A percentile compares a stretch with the other conserved stretches of the same genome.
Conservation (phyloP, 1,284 basidiomycete genomes). For the Cutaneotrichosporon sp. region DNA sequence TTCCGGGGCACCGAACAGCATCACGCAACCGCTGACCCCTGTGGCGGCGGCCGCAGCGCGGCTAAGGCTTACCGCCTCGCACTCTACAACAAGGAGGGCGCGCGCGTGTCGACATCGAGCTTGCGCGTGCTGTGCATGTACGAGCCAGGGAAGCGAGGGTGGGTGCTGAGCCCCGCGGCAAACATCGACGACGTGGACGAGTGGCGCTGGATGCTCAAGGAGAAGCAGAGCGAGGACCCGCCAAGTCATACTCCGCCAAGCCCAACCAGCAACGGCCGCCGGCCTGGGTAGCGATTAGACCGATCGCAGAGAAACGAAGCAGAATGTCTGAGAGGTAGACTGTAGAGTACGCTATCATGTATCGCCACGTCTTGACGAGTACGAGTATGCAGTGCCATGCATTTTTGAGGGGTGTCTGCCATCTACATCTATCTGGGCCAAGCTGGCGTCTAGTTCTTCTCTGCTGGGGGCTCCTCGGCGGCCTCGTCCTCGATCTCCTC, state of each 20-base stretch:
- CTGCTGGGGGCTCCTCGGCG: background rate
- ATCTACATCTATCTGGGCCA: background rate
- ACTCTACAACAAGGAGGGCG: constrained; percentile 32
- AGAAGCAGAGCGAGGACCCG: constrained; percentile 1
- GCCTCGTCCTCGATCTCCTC: constrained; percentile 36
- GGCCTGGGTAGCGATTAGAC: no score
- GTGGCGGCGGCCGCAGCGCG: constrained; percentile 31
- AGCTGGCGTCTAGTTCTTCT: background rate
- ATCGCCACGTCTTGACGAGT: background rate
- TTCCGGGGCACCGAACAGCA: constrained; percentile 28
- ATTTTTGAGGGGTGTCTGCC: constrained; percentile 1
- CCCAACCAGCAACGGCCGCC: background rate
- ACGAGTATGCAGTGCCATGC: background rate
- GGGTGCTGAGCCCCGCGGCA: constrained; percentile 32
- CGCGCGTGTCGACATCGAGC: constrained; percentile 31
- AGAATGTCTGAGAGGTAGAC: background rate
- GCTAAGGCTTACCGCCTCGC: constrained; percentile 43
- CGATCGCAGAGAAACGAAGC: no score
- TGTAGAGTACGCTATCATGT: background rate
- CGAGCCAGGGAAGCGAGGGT: constrained; percentile 35
- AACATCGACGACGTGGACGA: constrained; percentile 42
- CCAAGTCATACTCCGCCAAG: constrained; percentile 1
- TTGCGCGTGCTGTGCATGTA: constrained; percentile 44
- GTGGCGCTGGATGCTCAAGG: constrained; percentile 39
- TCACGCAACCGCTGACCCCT: constrained; percentile 25